Base-by-base conservation (phyloP, 352 stramenopile species). In the Blastocystis sp. region DNA sequence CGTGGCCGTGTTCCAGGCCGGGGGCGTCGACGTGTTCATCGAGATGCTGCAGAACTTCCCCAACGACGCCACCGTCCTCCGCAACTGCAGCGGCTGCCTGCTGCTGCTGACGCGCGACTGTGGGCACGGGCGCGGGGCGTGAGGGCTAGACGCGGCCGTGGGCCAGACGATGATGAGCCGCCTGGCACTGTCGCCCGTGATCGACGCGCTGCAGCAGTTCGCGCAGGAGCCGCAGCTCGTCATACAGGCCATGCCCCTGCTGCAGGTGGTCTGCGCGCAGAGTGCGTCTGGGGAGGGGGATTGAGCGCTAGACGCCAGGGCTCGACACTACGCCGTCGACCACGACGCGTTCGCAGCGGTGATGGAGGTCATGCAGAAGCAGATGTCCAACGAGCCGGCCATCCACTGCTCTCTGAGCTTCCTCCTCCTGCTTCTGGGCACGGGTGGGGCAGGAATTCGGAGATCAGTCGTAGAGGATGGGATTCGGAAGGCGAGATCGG, bases 21-120 rank as follows among this genome's bases (percentile, higher is more conserved):
- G 60, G 5, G 74, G 45, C 40, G n/a, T 84, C 1, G 74, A 84
- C 48, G 74, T 0, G 0, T 2, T 84, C 34, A 21, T 84, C 23
- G n/a, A 84, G 1, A 45, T 28, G 7, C 60, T 84, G 38, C 74
- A 84, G 45, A 28, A 28, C 3, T 84, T 60, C 45, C 74, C 74
- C 2, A 66, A 28, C n/a, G 52, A 84, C 45, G 34, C 34, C 3
- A 43, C 28, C 4, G 53, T 84, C 41, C 74, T 69, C 40, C n/a
- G 74, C 28, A 84, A 84, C 45, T 41, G 23, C n/a, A 38, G 43
- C 19, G 74, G 74, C 17, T 43, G 38, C 21, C 40, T 84, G 53
- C 66, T 84, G 14, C 34, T 48, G 21, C 14, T 84, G n/a, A 69
- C 74, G n/a, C 28, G 40, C 2, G 38, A 52, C 38, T 61, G 74